These are phyloP conservation scores for Mucor irregularis DNA, from an alignment of 371 early-diverging fungal genomes.

Conservation along the genomic window DNA sequence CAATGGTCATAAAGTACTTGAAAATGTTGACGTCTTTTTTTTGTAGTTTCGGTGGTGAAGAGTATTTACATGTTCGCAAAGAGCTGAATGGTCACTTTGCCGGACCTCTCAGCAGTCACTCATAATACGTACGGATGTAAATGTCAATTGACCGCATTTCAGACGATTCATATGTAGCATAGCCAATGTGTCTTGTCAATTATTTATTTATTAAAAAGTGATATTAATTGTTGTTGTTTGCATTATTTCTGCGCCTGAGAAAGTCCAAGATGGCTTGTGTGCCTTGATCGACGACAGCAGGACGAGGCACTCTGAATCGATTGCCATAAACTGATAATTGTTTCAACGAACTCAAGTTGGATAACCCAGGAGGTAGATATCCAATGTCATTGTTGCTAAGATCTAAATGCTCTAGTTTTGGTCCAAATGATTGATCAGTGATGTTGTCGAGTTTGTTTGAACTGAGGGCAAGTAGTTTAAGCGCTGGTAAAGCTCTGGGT, in stretches of 20 bases:
- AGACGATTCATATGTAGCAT: no score
- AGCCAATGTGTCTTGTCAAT: no score
- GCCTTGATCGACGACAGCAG: slow-evolving; percentile 63
- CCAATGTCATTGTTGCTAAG: slow-evolving; percentile 64
- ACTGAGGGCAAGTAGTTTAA: slow-evolving; percentile 47
- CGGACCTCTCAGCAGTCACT: slow-evolving; percentile 22
- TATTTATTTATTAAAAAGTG: no score
- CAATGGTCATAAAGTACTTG: background rate
- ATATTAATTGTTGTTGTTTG: background rate
- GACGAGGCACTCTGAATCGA: slow-evolving; percentile 66
- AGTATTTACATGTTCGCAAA: slow-evolving; percentile 44
- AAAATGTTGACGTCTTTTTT: background rate
- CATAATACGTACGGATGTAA: no score
- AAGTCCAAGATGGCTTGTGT: slow-evolving; percentile 62
- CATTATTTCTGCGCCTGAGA: slow-evolving; percentile 33
- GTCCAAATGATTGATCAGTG: slow-evolving; percentile 42
- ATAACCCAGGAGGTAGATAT: slow-evolving; percentile 61
- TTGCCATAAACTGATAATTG: slow-evolving; percentile 59
- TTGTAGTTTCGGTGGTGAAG: slow-evolving; percentile 47
- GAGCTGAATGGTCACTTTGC: slow-evolving; percentile 36
- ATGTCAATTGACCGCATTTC: no score
- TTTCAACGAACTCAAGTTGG: slow-evolving; percentile 47
- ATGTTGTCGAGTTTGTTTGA: slow-evolving; percentile 57
- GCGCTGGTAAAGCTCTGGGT: slow-evolving; percentile 40
- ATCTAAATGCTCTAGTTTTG: slow-evolving; percentile 46